phyloP scores from a whole-genome alignment of 2,329 filamentous ascomycete genomes.

The Dryadomyces quercivorus region DNA sequence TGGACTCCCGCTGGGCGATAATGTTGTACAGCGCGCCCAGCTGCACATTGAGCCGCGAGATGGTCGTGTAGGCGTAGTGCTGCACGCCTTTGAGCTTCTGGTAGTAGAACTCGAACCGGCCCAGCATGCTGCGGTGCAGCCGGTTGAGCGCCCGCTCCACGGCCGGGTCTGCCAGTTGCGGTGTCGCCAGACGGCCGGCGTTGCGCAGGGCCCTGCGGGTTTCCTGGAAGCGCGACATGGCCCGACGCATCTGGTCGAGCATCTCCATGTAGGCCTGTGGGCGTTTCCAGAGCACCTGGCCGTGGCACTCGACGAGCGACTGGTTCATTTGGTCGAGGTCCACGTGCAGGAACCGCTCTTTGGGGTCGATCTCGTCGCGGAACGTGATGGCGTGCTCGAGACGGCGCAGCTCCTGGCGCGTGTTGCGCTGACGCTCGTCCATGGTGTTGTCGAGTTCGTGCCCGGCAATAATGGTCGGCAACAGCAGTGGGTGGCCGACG shows the following conservation, averaged over 20 bases:
- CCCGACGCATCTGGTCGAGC: slow-evolving; percentile 10
- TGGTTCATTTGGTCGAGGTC: slow-evolving; percentile 49
- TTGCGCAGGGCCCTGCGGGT: slow-evolving; percentile 4
- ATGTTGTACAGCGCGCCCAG: slow-evolving; percentile 52
- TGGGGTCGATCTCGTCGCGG: slow-evolving; percentile 45
- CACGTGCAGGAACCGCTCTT: slow-evolving; percentile 40
- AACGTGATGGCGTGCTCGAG: slow-evolving; percentile 50
- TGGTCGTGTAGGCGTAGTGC: slow-evolving; percentile 49
- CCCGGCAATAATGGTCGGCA: slow-evolving; percentile 45
- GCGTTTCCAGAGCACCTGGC: slow-evolving; percentile 20
- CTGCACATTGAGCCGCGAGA: slow-evolving; percentile 49
- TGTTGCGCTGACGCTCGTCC: slow-evolving; percentile 51
- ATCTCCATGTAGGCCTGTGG: slow-evolving; percentile 41
- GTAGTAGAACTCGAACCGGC: slow-evolving; percentile 46
- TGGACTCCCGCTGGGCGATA: slow-evolving; percentile 52
- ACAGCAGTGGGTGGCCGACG: slow-evolving; percentile 43
- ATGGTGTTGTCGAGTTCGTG: slow-evolving; percentile 43
- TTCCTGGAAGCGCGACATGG: slow-evolving; percentile 11
- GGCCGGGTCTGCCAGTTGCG: slow-evolving; percentile 9
- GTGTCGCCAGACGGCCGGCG: background rate
- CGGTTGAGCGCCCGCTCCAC: slow-evolving; percentile 25
- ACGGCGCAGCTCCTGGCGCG: slow-evolving; percentile 46
- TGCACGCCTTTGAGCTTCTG: slow-evolving; percentile 49
- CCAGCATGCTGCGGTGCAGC: slow-evolving; percentile 39
- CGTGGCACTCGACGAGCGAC: slow-evolving; percentile 50